Evolutionary conservation across 2,329 filamentous ascomycete genomes (phyloP).

Genomic region (Aspergillaceae sp.): DNA sequence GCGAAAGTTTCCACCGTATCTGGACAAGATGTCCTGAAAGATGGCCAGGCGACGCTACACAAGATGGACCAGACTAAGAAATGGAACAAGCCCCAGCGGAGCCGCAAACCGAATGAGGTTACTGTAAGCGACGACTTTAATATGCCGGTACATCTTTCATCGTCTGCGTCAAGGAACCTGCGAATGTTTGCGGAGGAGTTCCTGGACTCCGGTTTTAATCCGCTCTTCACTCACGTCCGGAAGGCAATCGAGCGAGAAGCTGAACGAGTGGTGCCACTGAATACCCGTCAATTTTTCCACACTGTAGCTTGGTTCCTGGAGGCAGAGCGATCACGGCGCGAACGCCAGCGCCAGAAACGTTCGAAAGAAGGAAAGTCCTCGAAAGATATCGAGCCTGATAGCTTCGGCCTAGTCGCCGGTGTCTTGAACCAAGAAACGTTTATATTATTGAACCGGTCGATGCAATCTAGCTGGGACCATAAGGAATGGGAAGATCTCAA

Average conservation of each 20-base stretch:
- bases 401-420: slow-evolving; percentile 76
- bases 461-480: slow-evolving; percentile 69
- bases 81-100: slow-evolving; percentile 69
- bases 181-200: slow-evolving; percentile 84
- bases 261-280: slow-evolving; percentile 66
- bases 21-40: slow-evolving; percentile 74
- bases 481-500: slow-evolving; percentile 84
- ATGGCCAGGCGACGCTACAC: slow-evolving; percentile 62
- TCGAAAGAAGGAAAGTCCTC: slow-evolving; percentile 40
- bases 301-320: slow-evolving; percentile 86
- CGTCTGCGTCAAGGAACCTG: slow-evolving; percentile 66
- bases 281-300: slow-evolving; percentile 83
- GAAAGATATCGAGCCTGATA: slow-evolving; percentile 57
- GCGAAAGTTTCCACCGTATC: slow-evolving; percentile 78
- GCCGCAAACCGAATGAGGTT: slow-evolving; percentile 53
- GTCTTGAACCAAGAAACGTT: slow-evolving; percentile 95
- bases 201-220: slow-evolving; percentile 90
- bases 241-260: slow-evolving; percentile 87
- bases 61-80: slow-evolving; percentile 90
- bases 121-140: slow-evolving; percentile 63
- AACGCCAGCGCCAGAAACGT: slow-evolving; percentile 46
- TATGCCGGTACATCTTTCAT: slow-evolving; percentile 59
- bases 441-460: slow-evolving; percentile 72
- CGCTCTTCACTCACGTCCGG: slow-evolving; percentile 72
- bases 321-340: slow-evolving; percentile 67